Base-by-base conservation (phyloP, 768 basidiomycete species). In the Collybia nuda region DNA sequence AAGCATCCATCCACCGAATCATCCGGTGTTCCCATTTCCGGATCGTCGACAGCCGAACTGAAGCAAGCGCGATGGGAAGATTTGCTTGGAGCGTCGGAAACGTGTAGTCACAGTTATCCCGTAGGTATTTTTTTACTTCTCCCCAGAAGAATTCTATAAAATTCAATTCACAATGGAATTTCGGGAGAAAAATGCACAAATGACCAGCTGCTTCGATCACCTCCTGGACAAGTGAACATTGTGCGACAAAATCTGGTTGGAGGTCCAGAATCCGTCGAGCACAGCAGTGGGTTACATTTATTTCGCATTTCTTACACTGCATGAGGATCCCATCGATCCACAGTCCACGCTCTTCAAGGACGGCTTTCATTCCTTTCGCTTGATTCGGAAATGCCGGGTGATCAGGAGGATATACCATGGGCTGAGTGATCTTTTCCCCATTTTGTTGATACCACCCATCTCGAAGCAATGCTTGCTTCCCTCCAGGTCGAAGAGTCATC, bases 21-120 rank as follows among this genome's bases (percentile, higher is more conserved):
- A 60, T 59, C 6, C 60, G 40, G 52, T 70, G 62, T 38, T 70
- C 61, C 68, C 66, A 69, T 37, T 58, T 60, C n/a, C 58, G 55
- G 46, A 45, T 45, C 5, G 29, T 47, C 1, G 45, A 4, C 7
- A 47, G 9, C 37, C 5, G 17, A 24, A 49, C 48, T 5, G 48
- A 40, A 4, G 39, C 40, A 5, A 49, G 37, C 12, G 48, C 50
- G 9, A 17, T 19, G 14, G 43, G 42, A 24, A 51, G 26, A 38
- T 51, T 44, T 22, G 32, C 49, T 40, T 17, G 45, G 6, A 47
- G 45, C 6, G 45, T 47, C 21, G 2, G 5, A 14, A 47, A 47
- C 6, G 45, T 32, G 26, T 47, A 35, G 36, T 43, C 41, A 43
- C 41, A 43, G 15, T 43, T 3, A 3, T 43, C n/a, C 6, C 41